Conservation (phyloP, 2,329 filamentous ascomycete genomes). For the Clonostachys byssicola region DNA sequence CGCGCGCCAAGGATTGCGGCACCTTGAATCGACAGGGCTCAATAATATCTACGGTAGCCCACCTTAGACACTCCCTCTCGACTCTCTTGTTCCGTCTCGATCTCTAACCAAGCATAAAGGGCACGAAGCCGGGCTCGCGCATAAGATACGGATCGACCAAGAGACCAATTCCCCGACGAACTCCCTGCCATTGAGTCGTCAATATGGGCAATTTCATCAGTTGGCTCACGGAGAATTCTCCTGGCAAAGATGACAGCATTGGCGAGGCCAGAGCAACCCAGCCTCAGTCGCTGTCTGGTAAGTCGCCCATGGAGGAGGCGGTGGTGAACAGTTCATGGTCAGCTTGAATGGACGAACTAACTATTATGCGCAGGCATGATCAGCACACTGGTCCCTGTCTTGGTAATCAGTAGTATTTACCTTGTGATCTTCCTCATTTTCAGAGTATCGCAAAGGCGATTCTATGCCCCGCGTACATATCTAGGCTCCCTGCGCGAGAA, state of each 20-base stretch:
- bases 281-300: slow-evolving; percentile 29
- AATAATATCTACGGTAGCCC: no score
- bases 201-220: slow-evolving; percentile 31
- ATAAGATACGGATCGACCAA: not conserved
- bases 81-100: no score
- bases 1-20: no score
- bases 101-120: no score
- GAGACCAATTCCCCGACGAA: not conserved
- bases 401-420: slow-evolving; percentile 42
- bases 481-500: slow-evolving; percentile 1
- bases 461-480: slow-evolving; percentile 52
- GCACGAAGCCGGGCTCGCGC: no score
- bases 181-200: not conserved
- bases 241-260: slow-evolving; percentile 7
- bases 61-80: not conserved
- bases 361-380: slow-evolving; percentile 26
- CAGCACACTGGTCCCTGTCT: slow-evolving; percentile 48
- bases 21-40: no score
- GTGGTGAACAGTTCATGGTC: slow-evolving; percentile 1
- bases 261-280: slow-evolving; percentile 14
- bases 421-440: slow-evolving; percentile 45
- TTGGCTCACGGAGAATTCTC: slow-evolving; percentile 26
- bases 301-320: slow-evolving; percentile 2
- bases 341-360: no score
- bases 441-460: slow-evolving; percentile 41